Evolutionary conservation across 2,329 filamentous ascomycete species (phyloP).

Genomic region (Xylaria sp.): DNA sequence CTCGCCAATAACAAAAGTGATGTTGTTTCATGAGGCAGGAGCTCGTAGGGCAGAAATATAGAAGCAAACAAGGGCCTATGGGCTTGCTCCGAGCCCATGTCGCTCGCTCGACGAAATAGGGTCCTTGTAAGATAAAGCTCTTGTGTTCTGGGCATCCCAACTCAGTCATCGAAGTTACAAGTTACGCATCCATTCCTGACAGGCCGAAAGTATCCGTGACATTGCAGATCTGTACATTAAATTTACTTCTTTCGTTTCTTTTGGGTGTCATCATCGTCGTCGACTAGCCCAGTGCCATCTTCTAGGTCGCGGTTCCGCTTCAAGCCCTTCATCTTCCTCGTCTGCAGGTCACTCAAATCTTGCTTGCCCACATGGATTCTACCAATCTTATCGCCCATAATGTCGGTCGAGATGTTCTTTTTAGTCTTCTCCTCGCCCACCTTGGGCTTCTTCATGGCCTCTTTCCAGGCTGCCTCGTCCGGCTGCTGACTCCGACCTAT

Average conservation of each 20-base stretch:
- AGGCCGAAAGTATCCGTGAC: not conserved
- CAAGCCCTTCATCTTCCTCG: constrained; percentile 98
- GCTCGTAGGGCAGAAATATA: not conserved
- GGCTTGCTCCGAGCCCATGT: no score
- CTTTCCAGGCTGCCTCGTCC: constrained; percentile 83
- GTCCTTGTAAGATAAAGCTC: constrained; percentile 5
- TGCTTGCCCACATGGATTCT: constrained; percentile 91
- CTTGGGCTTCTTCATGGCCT: constrained; percentile 88
- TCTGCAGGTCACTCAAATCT: constrained; percentile 87
- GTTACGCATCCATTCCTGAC: constrained; percentile 17
- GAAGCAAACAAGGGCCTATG: not conserved
- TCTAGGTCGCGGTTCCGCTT: constrained; percentile 80
- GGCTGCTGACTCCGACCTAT: constrained; percentile 84
- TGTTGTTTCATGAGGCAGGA: not conserved
- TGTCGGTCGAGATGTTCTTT: constrained; percentile 95
- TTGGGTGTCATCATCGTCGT: constrained; percentile 58
- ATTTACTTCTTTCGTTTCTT: constrained; percentile 53
- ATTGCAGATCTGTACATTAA: constrained; percentile 30
- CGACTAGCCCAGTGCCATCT: constrained; percentile 63
- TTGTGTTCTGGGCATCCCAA: constrained; percentile 38
- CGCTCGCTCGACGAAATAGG: not conserved
- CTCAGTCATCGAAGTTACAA: constrained; percentile 28
- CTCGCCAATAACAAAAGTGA: constrained; percentile 11
- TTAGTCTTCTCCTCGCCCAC: constrained; percentile 80
- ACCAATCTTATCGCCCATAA: constrained; percentile 96